Conservation (phyloP, 2,329 filamentous ascomycete genomes). For the Conoideocrella luteorostrata region DNA sequence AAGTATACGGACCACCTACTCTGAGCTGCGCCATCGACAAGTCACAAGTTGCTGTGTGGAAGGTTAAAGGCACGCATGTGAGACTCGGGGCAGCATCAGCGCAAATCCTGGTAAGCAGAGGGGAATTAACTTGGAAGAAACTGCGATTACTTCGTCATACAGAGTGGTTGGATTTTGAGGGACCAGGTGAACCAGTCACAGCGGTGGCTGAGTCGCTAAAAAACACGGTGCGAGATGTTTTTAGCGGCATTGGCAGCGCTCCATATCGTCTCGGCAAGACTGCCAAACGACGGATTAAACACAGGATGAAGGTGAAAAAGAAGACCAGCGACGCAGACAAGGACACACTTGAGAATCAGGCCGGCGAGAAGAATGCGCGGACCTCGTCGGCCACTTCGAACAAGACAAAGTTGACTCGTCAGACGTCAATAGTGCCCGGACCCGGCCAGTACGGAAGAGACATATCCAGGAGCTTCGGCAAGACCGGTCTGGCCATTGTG, state of each 20-base stretch:
- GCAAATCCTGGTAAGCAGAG: conserved; percentile 54
- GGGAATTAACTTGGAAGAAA: conserved; percentile 56
- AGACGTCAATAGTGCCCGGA: conserved; percentile 7
- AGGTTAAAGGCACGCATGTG: conserved; percentile 53
- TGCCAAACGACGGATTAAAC: conserved; percentile 38
- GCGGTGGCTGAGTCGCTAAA: conserved; percentile 57
- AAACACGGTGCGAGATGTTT: conserved; percentile 50
- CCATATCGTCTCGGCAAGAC: conserved; percentile 56
- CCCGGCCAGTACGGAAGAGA: conserved; percentile 38
- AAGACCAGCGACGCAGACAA: conserved; percentile 26
- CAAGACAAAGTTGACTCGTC: conserved; percentile 4
- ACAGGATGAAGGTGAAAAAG: conserved; percentile 41
- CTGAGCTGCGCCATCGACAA: conserved; percentile 62
- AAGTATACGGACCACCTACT: conserved; percentile 40
- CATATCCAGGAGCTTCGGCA: conserved; percentile 44
- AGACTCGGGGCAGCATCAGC: conserved; percentile 59
- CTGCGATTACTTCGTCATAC: conserved; percentile 58
- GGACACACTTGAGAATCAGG: neutral
- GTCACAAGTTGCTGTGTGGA: conserved; percentile 60
- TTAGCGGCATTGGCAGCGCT: conserved; percentile 57
- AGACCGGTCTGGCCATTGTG: conserved; percentile 44
- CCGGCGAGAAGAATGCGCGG: neutral
- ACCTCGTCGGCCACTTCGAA: conserved; percentile 11
- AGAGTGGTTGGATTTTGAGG: conserved; percentile 74
- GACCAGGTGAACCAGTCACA: conserved; percentile 66